Base-by-base conservation (phyloP, 768 basidiomycete species). In the Lentinula lateritia region DNA sequence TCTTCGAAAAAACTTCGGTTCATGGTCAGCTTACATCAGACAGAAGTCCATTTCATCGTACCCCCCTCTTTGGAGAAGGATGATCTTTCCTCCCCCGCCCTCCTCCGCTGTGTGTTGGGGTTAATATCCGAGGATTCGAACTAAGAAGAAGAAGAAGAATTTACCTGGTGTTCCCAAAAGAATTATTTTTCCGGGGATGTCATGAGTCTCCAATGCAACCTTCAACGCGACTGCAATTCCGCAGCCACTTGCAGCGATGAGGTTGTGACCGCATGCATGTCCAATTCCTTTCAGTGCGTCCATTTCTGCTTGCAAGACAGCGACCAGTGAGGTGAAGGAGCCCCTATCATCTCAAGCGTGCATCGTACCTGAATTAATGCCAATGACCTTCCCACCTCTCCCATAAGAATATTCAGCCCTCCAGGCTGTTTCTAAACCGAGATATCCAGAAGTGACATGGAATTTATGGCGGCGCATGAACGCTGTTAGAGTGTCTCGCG, bases 11-110 rank as follows among this genome's bases (percentile, higher is more conserved):
- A 61, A 5, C 6, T 46, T 56, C 4, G 15, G 20, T 28, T 6
- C 9, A 28, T 20, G 43, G 38, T 15, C 55, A 41, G 52, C 74
- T 46, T 67, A 88, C 92, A 92, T 92, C 65, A 93, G 69, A 68
- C 92, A 92, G 16, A 81, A 82, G 68, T 93, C 86, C 90, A 95
- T 93, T 18, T 83, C 88, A 16, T 82, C 71, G 73, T 95, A 95
- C 13, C 80, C 93, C 42, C 92, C 92, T 15, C 81, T 79, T 62
- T 93, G 82, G 10, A 93, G 76, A 20, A 95, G 75, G 36, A 83
- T 80, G 52, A 87, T 78, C 74, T 95, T 95, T 13, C 93, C 93
- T 10, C 85, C 89, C 9, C 89, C 88, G 10, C 75, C 74, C 75
- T 94, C 92, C 73, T 94, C 92, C 34, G 87, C 92, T 90, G 62